Conservation (phyloP, 1,284 basidiomycete species). For the Trichosporon ovoides region DNA sequence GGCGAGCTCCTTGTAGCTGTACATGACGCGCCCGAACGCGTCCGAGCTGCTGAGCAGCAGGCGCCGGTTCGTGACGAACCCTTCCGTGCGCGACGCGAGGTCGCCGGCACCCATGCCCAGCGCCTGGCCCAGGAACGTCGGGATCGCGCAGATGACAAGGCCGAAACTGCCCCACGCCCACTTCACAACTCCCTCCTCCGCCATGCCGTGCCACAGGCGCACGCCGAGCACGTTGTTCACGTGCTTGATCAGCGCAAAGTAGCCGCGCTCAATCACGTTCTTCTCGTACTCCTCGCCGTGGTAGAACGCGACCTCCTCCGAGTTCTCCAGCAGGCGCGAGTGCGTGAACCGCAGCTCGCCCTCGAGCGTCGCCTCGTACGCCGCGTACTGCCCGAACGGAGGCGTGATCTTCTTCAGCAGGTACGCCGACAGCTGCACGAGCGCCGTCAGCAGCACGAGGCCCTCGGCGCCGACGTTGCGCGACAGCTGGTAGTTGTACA, state of each 20-base stretch:
- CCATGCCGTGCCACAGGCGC: conserved; percentile 84
- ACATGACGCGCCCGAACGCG: conserved; percentile 68
- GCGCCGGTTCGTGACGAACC: conserved; percentile 89
- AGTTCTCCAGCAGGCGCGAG: conserved; percentile 85
- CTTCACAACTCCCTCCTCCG: conserved; percentile 93
- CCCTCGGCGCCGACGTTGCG: conserved; percentile 93
- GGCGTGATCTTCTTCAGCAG: conserved; percentile 80
- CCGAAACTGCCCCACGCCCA: conserved; percentile 97
- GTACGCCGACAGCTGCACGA: conserved; percentile 72
- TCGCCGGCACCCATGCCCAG: conserved; percentile 61
- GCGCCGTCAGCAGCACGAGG: conserved; percentile 71
- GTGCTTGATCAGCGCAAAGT: conserved; percentile 81
- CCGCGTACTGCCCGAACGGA: conserved; percentile 88
- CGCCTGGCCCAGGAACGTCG: conserved; percentile 84
- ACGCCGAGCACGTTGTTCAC: conserved; percentile 76
- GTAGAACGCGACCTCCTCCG: conserved; percentile 92
- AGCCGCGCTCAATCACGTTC: conserved; percentile 84
- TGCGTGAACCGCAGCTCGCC: conserved; percentile 86
- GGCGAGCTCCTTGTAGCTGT: conserved; percentile 89
- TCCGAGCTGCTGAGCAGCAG: conserved; percentile 65
- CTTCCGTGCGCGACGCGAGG: conserved; percentile 79
- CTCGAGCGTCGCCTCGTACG: conserved; percentile 69
- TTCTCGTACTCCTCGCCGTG: conserved; percentile 88
- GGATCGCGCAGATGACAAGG: conserved; percentile 86
- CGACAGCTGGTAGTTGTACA: conserved; percentile 95